Conservation (phyloP, 169 alveolate species). For the Plasmodium ovale region DNA sequence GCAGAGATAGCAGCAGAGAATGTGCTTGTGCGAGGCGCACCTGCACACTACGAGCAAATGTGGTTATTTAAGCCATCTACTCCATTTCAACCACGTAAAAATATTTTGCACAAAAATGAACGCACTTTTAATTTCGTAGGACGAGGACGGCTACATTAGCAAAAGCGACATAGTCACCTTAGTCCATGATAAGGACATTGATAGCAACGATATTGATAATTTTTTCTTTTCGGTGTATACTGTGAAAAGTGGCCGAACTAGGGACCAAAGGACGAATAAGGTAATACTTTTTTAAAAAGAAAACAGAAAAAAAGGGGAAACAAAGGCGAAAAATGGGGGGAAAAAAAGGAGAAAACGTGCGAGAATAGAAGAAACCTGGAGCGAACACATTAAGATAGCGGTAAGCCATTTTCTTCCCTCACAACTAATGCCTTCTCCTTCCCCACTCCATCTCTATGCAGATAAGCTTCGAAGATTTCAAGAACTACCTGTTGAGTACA, state of each 20-base stretch:
- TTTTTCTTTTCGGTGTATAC: slow-evolving; percentile 45
- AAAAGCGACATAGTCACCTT: slow-evolving; percentile 64
- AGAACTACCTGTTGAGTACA: slow-evolving; percentile 58
- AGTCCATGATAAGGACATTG: slow-evolving; percentile 46
- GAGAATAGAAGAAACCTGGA: background rate
- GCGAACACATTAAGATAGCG: background rate
- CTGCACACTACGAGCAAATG: background rate
- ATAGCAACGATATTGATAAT: slow-evolving; percentile 67
- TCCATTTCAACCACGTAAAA: background rate
- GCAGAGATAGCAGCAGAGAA: too few relatives aligned
- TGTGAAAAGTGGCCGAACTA: slow-evolving; percentile 26
- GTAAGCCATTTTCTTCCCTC: background rate
- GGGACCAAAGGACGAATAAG: slow-evolving; percentile 31
- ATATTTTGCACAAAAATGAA: slow-evolving; percentile 1
- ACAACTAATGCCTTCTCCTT: background rate
- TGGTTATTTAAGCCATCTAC: background rate
- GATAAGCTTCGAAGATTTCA: slow-evolving; percentile 70
- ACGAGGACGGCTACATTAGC: slow-evolving; percentile 74
- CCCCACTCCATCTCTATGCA: background rate
- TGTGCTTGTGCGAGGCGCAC: background rate
- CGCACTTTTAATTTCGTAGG: slow-evolving; percentile 16
- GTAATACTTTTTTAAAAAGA: slow-evolving; percentile 12
- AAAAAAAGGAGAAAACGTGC: background rate
- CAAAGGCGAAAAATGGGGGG: background rate
- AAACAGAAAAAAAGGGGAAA: background rate